Conservation (phyloP, 2,329 filamentous ascomycete species). For the Furcasterigmium furcatum region DNA sequence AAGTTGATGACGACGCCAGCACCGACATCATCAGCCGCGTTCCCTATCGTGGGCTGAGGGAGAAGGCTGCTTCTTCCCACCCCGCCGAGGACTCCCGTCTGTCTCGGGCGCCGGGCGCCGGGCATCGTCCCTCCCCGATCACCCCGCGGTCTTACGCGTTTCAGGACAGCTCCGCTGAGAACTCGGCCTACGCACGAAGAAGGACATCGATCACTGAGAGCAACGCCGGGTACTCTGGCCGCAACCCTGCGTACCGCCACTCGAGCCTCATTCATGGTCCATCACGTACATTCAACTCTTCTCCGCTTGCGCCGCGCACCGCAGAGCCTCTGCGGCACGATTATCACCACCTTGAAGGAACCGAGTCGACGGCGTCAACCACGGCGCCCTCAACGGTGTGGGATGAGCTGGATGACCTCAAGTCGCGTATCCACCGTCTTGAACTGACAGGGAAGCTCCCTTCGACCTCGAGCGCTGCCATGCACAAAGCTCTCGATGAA, state of each 20-base stretch:
- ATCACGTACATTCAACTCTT: constrained; percentile 52
- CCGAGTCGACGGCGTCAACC: constrained; percentile 84
- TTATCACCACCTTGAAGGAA: constrained; percentile 53
- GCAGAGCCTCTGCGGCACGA: constrained; percentile 32
- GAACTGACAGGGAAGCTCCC: constrained; percentile 88
- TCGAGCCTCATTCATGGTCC: constrained; percentile 35
- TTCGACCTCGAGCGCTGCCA: constrained; percentile 75
- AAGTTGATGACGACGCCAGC: constrained; percentile 34
- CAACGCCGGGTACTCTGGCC: constrained; percentile 27
- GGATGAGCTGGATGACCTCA: constrained; percentile 95
- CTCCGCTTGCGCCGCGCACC: constrained; percentile 51
- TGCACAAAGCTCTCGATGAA: constrained; percentile 72
- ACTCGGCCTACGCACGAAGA: constrained; percentile 21
- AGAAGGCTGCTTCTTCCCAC: constrained; percentile 36
- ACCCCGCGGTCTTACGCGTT: constrained; percentile 46
- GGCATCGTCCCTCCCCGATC: constrained; percentile 38
- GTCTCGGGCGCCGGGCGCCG: constrained; percentile 22
- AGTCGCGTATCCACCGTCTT: constrained; percentile 85
- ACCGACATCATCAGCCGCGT: constrained; percentile 37
- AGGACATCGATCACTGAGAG: constrained; percentile 48
- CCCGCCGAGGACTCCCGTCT: constrained; percentile 32
- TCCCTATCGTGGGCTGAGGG: constrained; percentile 39
- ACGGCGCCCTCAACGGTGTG: constrained; percentile 91
- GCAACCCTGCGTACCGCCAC: constrained; percentile 26
- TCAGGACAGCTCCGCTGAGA: constrained; percentile 34